These are phyloP conservation scores for Russula sp. DNA, from an alignment of 768 basidiomycete species.

Conservation along the genomic window DNA sequence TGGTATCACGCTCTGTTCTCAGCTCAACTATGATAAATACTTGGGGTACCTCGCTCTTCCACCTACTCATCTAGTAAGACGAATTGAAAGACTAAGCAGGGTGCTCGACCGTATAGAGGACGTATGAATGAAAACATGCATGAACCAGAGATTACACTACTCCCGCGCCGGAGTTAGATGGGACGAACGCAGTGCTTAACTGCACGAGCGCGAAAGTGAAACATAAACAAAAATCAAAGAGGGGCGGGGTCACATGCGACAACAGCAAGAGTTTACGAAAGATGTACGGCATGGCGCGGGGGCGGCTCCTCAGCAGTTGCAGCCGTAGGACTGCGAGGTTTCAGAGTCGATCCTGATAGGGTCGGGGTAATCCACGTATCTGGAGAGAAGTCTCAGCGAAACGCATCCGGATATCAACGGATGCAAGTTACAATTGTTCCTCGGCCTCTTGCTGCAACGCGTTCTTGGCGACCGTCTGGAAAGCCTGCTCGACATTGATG, in stretches of 20 bases:
- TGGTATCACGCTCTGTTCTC: neutral
- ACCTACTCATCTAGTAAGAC: conserved; percentile 6
- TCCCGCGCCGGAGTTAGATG: conserved; percentile 17
- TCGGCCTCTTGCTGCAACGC: conserved; percentile 96
- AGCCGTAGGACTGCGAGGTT: conserved; percentile 84
- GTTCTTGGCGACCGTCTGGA: conserved; percentile 99
- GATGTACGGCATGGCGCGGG: neutral
- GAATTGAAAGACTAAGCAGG: neutral
- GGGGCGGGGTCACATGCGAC: conserved; percentile 9
- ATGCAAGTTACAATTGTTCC: conserved; percentile 71
- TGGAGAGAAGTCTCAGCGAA: conserved; percentile 33
- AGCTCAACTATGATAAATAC: conserved; percentile 3
- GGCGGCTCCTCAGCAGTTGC: conserved; percentile 64
- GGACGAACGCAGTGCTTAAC: conserved; percentile 6
- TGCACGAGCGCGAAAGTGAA: conserved; percentile 18
- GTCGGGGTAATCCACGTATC: conserved; percentile 98
- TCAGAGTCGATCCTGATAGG: conserved; percentile 96
- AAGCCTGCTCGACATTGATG: conserved; percentile 99
- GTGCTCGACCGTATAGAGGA: conserved; percentile 8
- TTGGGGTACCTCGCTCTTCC: neutral
- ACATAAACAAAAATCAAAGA: conserved; percentile 21
- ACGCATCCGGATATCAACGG: conserved; percentile 19
- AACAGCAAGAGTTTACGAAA: conserved; percentile 6
- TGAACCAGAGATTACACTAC: conserved; percentile 18
- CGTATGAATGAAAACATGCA: conserved; percentile 12